Evolutionary conservation across 129 eudicot genomes (phyloP), one percentile per base, ranked within the genome.

Genomic region (Artemisia tridentata): DNA sequence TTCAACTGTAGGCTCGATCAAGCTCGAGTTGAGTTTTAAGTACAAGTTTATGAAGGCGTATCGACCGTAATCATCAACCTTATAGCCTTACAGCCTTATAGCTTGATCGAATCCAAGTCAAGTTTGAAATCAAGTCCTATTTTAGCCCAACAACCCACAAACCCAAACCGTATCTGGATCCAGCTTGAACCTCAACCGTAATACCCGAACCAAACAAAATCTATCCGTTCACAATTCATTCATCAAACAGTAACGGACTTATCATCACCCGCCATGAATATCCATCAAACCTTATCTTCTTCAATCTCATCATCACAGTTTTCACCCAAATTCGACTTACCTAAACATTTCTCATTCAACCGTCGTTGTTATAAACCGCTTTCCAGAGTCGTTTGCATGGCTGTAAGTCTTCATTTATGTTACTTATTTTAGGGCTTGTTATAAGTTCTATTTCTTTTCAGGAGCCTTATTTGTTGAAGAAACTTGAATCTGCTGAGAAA

Each of bases 401-500:
- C 96, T 77, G 96, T 90, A 41, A 67, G 77, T 48, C 23, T 12
- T 74, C 12, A 23, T 58, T 4, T 5, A 1, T 46, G 27, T 62
- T 20, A 2, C 29, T 16, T 11, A 51, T 10, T 10, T n/a, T 20
- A 7, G 69, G 55, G 56, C 20, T 68, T 59, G 1, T 20, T 20
- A 2, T 34, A 66, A 31, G 54, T 18, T 60, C 1, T 13, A 29
- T 63, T 49, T 18, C 45, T 31, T 75, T 80, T 34, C 11, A 95
- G 99, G 99, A 90, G 85, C 96, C 97, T 72, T 88, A 90, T 84
- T 80, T 95, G 7, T 85, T 95, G 38, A 80, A 86, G 18, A 95
- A 95, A 61, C 78, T 95, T 67, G 99, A 95, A 43, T 95, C 99
- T 27, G 97, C 99, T 75, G 97, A 95, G 87, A 90, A 82, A 63